phyloP scores from a whole-genome alignment of 768 basidiomycete species.

The Leucocoprinus birnbaumii region DNA sequence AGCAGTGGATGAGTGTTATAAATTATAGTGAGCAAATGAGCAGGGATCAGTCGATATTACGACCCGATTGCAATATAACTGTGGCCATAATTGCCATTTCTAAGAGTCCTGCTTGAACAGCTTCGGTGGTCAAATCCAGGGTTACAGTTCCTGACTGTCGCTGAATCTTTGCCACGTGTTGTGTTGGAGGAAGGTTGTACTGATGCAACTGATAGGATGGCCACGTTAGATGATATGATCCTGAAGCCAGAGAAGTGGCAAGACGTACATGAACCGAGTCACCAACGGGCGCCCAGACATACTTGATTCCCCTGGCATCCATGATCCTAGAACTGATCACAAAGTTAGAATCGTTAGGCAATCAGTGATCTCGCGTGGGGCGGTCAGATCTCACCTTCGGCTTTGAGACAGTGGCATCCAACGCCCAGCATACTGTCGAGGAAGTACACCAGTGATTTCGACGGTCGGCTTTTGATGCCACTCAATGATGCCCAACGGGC shows the following conservation, averaged over 20 bases:
- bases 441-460: conserved; percentile 32
- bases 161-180: conserved; percentile 37
- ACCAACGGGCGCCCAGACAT: conserved; percentile 9
- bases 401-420: conserved; percentile 43
- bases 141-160: conserved; percentile 26
- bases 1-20: too few relatives aligned
- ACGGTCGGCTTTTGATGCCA: conserved; percentile 41
- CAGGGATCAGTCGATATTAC: conserved; percentile 35
- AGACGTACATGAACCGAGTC: conserved; percentile 6
- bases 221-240: not conserved
- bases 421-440: conserved; percentile 29
- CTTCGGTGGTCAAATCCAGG: conserved; percentile 44
- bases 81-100: conserved; percentile 42
- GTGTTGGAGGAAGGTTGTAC: conserved; percentile 21
- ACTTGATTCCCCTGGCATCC: conserved; percentile 7
- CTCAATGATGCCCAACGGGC: conserved; percentile 38
- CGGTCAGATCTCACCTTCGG: conserved; percentile 28
- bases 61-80: conserved; percentile 42
- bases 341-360: not conserved
- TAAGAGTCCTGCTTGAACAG: conserved; percentile 42
- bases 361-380: not conserved
- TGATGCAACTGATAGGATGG: conserved; percentile 29
- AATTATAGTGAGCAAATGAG: too few relatives aligned
- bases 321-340: not conserved
- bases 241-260: not conserved